Evolutionary conservation across 75 land plant genomes (phyloP).

Genomic region (Larix kaempferi): DNA sequence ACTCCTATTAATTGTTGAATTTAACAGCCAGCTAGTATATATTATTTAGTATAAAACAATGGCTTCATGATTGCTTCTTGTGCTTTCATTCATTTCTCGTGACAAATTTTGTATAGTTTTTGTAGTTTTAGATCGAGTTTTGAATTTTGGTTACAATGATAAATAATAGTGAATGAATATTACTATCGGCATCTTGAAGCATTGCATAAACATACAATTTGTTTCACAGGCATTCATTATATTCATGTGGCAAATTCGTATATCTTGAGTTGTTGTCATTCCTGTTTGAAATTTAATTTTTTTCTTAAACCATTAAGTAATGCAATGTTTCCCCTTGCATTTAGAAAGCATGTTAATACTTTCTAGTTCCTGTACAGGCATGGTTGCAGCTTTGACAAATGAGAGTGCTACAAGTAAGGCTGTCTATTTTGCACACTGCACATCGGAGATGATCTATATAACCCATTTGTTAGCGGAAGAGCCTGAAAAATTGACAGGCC

Average conservation of each 20-base stretch:
- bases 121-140: no score
- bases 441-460: slow-evolving; percentile 98
- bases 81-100: no score
- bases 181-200: no score
- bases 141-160: no score
- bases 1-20: no score
- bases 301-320: background rate
- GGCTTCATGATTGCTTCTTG: no score
- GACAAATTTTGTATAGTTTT: no score
- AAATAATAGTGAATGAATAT: no score
- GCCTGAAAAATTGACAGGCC: slow-evolving; percentile 93
- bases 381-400: slow-evolving; percentile 94
- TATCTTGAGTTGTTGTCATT: background rate
- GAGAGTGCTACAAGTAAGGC: slow-evolving; percentile 99
- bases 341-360: background rate
- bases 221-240: background rate
- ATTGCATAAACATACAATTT: no score
- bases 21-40: no score
- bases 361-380: slow-evolving; percentile 46
- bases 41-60: no score
- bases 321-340: background rate
- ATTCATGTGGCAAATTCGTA: background rate
- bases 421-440: slow-evolving; percentile 96
- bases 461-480: slow-evolving; percentile 88
- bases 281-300: background rate